Evolutionary conservation across 2,329 filamentous ascomycete genomes (phyloP), one percentile per base, ranked within the genome.

Genomic region (Trichoderma sp.): DNA sequence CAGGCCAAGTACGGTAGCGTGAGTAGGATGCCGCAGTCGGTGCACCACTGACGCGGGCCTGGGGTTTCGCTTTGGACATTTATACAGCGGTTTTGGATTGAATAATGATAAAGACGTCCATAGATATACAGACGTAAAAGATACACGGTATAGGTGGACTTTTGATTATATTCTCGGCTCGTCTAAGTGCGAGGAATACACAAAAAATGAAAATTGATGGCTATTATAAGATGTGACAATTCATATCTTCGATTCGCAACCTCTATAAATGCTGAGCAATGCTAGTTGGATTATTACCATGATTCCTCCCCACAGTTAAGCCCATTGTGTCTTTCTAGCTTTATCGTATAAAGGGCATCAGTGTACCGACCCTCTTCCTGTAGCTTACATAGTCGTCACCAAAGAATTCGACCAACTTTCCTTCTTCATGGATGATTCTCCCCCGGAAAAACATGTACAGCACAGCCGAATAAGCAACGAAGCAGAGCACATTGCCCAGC

Each of bases 1-100:
- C 96, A 98, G 85, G 95, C 95, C 74, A 98, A 98, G 86, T 98
- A 98, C 82, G 97, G 97, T 14, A 95, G 93, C 80, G 93, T 95
- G 27, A 94, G 90, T 78, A 82, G 83, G 68, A 78, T 82, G 77
- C 45, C 76, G 3, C 62, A 76, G 56, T 11, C 31, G 38, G 18
- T 29, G 12, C 41, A 65, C 18, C 60, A 64, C 41, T 73, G 24
- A 29, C 38, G 3, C 33, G 41, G 38, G 59, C 21, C 16, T 31
- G 59, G 16, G 18, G 11, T 56, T 56, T 56, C 50, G 21, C n/a
- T 62, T 63, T 63, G 27, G 9, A 21, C 27, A 29, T 31, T 24
- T 45, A 14, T 16, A n/a, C 9, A 33, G 14, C 31, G 29, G 16
- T 59, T 35, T 62, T 64, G 59, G 8, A 63, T 33, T 33, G 18